Evolutionary conservation across 2,329 filamentous ascomycete genomes (phyloP), one percentile per base, ranked within the genome.

Genomic region (Byssothecium circinans): DNA sequence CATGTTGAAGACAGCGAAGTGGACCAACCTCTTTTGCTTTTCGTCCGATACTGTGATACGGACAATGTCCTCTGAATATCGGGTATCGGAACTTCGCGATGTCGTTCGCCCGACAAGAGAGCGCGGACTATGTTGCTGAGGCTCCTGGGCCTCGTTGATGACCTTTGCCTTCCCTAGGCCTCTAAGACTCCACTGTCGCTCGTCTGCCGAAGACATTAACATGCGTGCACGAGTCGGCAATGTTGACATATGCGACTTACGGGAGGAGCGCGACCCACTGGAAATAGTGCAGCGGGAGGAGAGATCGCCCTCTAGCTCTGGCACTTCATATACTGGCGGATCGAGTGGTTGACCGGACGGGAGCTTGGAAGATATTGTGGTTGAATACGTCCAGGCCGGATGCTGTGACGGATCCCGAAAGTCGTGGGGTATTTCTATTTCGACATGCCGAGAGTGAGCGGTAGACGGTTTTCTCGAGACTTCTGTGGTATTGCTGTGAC

Each of bases 341-440:
- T 70, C 67, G 14, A 69, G 41, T 12, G 65, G 52, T 32, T 58
- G 62, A 15, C 66, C 66, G 17, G 69, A 71, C 23, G 69, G 65
- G 7, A 70, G 48, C 4, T 43, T 67, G 7, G 61, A 45, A 11
- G 62, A 61, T 17, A 70, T 49, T n/a, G 64, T 58, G 14, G 53
- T 58, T 12, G 64, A 57, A 33, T 61, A 66, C 18, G 61, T 68
- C 58, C 60, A 69, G 4, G 52, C 42, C 12, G 67, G 67, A 33
- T 69, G 66, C 37, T 62, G 30, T 35, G 53, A 44, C 4, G 65
- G 59, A 32, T 70, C 66, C 39, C 56, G 60, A 25, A 63, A 39
- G 8, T 55, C 49, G 30, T 44, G 42, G 12, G 52, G 43, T 14
- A 49, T 12, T 20, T 56, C 42, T 8, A 47, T 41, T 3, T 48